Evolutionary conservation across 2,329 filamentous ascomycete species (phyloP).

Genomic region (Cercospora citrullina): DNA sequence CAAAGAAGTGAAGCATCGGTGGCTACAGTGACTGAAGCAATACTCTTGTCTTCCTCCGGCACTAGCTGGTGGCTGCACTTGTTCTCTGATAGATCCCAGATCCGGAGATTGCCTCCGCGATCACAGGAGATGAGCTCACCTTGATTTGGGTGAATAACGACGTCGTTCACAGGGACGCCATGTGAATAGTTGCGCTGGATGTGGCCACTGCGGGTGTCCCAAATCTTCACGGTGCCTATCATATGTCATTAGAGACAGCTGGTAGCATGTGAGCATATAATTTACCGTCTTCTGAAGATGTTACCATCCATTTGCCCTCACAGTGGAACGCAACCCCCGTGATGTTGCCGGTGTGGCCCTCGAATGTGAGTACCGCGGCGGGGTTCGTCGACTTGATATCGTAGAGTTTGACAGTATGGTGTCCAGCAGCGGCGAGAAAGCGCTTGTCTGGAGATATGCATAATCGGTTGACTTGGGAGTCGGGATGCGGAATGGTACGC

Average conservation of each 20-base stretch:
- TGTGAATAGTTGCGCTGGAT: constrained; percentile 94
- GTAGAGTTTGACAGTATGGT: constrained; percentile 92
- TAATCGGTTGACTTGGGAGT: constrained; percentile 96
- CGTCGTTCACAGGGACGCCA: constrained; percentile 86
- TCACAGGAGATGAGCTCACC: constrained; percentile 97
- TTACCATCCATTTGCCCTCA: constrained; percentile 99
- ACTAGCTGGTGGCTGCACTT: constrained; percentile 95
- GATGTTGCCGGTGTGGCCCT: constrained; percentile 93
- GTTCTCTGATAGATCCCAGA: constrained; percentile 97
- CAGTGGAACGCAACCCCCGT: constrained; percentile 97
- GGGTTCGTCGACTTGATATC: constrained; percentile 99
- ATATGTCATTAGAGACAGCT: constrained; percentile 7
- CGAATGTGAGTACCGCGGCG: constrained; percentile 87
- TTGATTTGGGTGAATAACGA: constrained; percentile 99
- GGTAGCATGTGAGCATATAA: neutral
- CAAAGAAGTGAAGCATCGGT: constrained; percentile 91
- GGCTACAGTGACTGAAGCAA: constrained; percentile 92
- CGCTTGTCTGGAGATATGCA: constrained; percentile 99
- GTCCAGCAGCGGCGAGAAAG: constrained; percentile 78
- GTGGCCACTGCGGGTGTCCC: constrained; percentile 83
- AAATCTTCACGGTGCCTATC: constrained; percentile 79
- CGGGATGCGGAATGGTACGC: constrained; percentile 94
- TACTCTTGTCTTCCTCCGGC: constrained; percentile 90
- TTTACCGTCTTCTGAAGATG: constrained; percentile 83
- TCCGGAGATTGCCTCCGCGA: constrained; percentile 83